Percentiles rank a stretch among this genome's conserved stretches.
Conservation (phyloP, 352 stramenopile species). For the Phytophthora nicotianae region DNA sequence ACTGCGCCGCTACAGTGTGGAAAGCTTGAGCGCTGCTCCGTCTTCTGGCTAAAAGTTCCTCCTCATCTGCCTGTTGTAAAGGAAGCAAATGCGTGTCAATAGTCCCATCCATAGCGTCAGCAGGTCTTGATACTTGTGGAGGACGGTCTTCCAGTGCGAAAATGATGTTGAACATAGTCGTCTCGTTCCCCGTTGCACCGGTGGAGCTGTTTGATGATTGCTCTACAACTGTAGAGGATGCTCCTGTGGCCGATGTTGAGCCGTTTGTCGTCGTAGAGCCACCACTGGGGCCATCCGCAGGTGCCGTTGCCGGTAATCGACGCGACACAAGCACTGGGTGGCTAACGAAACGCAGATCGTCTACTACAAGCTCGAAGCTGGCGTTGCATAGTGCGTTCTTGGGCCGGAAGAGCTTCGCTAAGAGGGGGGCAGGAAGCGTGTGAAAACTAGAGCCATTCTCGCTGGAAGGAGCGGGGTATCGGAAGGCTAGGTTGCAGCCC, state of each 20-base stretch:
- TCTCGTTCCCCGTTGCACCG: conserved; percentile 49
- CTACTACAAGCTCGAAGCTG: conserved; percentile 88
- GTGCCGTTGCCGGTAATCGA: conserved; percentile 26
- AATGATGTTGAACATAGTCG: conserved; percentile 91
- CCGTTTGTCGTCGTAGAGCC: conserved; percentile 9
- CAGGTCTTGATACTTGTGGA: conserved; percentile 14
- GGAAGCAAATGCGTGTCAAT: conserved; percentile 28
- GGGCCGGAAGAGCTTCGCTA: conserved; percentile 88
- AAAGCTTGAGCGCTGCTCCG: conserved; percentile 57
- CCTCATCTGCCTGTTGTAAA: conserved; percentile 33
- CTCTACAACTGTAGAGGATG: conserved; percentile 23
- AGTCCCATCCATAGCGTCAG: conserved; percentile 2
- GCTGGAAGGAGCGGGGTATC: conserved; percentile 70
- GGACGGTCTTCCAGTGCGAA: conserved; percentile 74
- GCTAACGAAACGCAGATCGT: conserved; percentile 87
- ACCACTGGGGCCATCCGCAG: conserved; percentile 10
- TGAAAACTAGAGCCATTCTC: conserved; percentile 78
- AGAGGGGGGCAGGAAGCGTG: conserved; percentile 68
- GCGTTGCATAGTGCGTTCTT: conserved; percentile 90
- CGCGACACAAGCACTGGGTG: conserved; percentile 80
- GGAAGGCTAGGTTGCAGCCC: conserved; percentile 86
- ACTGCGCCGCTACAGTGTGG: conserved; percentile 67
- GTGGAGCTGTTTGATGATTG: conserved; percentile 15
- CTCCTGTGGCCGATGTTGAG: conserved; percentile 12
- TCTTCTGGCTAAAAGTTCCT: conserved; percentile 40